phyloP scores from a whole-genome alignment of 1,284 basidiomycete genomes.

The Singerocomus rubriflavus region DNA sequence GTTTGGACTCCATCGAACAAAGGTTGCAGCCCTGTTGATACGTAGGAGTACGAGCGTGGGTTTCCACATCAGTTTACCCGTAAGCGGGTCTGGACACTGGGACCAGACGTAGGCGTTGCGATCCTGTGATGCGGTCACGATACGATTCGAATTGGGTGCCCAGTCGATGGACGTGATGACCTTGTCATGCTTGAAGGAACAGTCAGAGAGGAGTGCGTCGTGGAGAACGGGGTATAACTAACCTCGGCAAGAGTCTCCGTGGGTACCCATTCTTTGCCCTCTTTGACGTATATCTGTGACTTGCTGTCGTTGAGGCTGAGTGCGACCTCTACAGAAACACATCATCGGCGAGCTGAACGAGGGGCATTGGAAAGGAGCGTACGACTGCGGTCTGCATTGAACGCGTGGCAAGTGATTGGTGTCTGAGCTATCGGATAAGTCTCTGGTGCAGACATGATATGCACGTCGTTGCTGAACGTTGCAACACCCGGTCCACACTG shows the following conservation, averaged over 20 bases:
- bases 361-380: slow-evolving; percentile 31
- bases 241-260: slow-evolving; percentile 88
- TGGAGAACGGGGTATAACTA: slow-evolving; percentile 18
- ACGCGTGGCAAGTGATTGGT: slow-evolving; percentile 89
- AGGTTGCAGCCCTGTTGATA: slow-evolving; percentile 94
- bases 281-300: slow-evolving; percentile 76
- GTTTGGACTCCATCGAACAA: slow-evolving; percentile 94
- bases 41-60: slow-evolving; percentile 95
- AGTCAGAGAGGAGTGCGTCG: background rate
- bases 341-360: slow-evolving; percentile 12
- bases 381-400: slow-evolving; percentile 90
- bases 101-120: slow-evolving; percentile 99
- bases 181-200: slow-evolving; percentile 84
- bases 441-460: slow-evolving; percentile 70
- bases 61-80: slow-evolving; percentile 80
- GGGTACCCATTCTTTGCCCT: slow-evolving; percentile 71
- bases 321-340: slow-evolving; percentile 70
- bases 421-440: slow-evolving; percentile 76
- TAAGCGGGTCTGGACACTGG: slow-evolving; percentile 68
- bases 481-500: no score
- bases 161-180: slow-evolving; percentile 98
- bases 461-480: no score
- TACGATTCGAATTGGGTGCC: slow-evolving; percentile 94
- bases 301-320: slow-evolving; percentile 91
- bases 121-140: slow-evolving; percentile 98